These are phyloP conservation scores for Solanum sejunctum DNA, from an alignment of 257 asterid genomes.

Conservation along the genomic window DNA sequence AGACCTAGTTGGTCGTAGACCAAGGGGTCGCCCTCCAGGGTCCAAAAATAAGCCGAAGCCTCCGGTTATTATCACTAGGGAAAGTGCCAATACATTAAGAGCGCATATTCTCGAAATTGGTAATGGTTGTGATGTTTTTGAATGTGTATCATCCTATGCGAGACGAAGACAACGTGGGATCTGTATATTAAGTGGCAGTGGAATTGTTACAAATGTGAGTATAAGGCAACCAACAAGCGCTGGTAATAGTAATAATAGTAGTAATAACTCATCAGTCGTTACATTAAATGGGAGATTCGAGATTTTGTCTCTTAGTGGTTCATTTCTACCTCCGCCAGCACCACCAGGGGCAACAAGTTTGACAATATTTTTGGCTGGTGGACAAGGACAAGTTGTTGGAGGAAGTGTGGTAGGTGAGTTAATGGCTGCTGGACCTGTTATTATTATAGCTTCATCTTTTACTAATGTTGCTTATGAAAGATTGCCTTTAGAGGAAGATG, in stretches of 20 bases:
- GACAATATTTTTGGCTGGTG: slow-evolving; percentile 40
- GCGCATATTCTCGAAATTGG: slow-evolving; percentile 45
- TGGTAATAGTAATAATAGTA: not conserved
- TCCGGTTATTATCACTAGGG: slow-evolving; percentile 42
- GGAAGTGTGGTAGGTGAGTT: slow-evolving; percentile 53
- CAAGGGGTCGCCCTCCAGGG: slow-evolving; percentile 50
- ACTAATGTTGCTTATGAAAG: slow-evolving; percentile 55
- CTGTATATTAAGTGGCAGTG: slow-evolving; percentile 43
- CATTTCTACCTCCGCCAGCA: slow-evolving; percentile 52
- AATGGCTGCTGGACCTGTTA: slow-evolving; percentile 42
- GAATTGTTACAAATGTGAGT: slow-evolving; percentile 38
- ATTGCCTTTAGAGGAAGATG: slow-evolving; percentile 33
- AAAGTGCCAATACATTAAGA: slow-evolving; percentile 44
- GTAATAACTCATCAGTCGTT: slow-evolving; percentile 14
- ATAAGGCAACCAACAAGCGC: slow-evolving; percentile 31
- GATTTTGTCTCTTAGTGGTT: slow-evolving; percentile 34
- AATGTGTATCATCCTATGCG: slow-evolving; percentile 31
- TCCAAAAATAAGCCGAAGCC: slow-evolving; percentile 46
- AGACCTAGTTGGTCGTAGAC: slow-evolving; percentile 33
- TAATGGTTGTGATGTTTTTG: slow-evolving; percentile 36
- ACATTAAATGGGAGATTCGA: slow-evolving; percentile 43
- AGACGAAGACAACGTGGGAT: slow-evolving; percentile 50
- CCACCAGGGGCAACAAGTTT: slow-evolving; percentile 53
- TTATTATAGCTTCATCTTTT: slow-evolving; percentile 42
- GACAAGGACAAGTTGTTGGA: slow-evolving; percentile 56